Percentiles rank a stretch among this genome's conserved stretches.
Evolutionary conservation across 805 yeast genomes (phyloP).

Genomic region (Candida ascalaphidarum): DNA sequence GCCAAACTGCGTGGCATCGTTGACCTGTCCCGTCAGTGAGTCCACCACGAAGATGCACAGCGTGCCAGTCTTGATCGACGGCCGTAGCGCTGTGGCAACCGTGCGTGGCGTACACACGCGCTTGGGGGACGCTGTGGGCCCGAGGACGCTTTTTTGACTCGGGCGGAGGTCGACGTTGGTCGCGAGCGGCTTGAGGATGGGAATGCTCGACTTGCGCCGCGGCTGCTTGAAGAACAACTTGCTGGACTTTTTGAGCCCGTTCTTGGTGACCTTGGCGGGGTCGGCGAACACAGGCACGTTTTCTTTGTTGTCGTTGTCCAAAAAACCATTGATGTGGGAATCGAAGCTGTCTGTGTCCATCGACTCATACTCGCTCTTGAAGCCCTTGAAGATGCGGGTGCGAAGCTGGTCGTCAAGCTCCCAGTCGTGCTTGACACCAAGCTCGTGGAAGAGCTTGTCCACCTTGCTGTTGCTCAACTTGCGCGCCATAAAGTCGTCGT

Average conservation of each 20-base stretch:
- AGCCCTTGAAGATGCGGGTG: constrained; percentile 11
- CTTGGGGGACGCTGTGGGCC: constrained; percentile 22
- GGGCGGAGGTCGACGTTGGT: constrained; percentile 7
- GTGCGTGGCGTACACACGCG: constrained; percentile 38
- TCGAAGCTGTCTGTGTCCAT: constrained; percentile 20
- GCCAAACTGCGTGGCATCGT: constrained; percentile 62
- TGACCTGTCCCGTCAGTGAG: constrained; percentile 49
- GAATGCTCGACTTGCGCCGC: constrained; percentile 12
- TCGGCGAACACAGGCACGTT: constrained; percentile 17
- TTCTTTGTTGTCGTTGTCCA: constrained; percentile 21
- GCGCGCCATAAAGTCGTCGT: constrained; percentile 9
- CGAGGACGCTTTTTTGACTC: constrained; percentile 2
- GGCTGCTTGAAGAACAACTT: constrained; percentile 11
- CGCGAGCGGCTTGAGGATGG: constrained; percentile 18
- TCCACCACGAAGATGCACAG: constrained; percentile 44
- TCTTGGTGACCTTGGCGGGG: constrained; percentile 13
- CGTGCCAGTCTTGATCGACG: too few relatives aligned
- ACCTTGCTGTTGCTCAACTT: constrained; percentile 26
- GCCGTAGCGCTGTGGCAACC: too few relatives aligned
- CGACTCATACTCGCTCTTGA: constrained; percentile 11
- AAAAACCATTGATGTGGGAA: constrained; percentile 16
- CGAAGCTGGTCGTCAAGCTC: constrained; percentile 11
- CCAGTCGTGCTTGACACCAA: constrained; percentile 18
- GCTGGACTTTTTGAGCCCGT: constrained; percentile 12
- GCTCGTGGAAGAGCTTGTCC: constrained; percentile 24